Percentiles rank a stretch among this genome's conserved stretches.
These are phyloP conservation scores for Daldinia caldariorum DNA, from an alignment of 495 filamentous ascomycete genomes.

Conservation along the genomic window DNA sequence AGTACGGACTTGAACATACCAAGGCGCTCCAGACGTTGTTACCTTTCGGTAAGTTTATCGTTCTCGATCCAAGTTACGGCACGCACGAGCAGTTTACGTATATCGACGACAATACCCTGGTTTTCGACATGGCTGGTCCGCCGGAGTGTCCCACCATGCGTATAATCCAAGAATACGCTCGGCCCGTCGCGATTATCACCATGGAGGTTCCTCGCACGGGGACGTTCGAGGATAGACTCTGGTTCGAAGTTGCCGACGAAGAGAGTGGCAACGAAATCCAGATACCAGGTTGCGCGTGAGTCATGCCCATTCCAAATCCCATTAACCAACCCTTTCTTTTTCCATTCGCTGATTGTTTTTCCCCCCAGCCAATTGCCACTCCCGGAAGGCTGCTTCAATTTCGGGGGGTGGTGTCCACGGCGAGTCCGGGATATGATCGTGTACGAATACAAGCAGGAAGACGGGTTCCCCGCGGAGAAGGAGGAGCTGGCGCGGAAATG, in stretches of 20 bases:
- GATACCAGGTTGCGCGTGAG: constrained; percentile 34
- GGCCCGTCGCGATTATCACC: constrained; percentile 31
- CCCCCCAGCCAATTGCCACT: constrained; percentile 12
- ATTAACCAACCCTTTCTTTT: background rate
- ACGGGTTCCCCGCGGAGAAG: constrained; percentile 27
- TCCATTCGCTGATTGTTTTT: background rate
- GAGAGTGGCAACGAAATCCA: constrained; percentile 26
- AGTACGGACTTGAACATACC: constrained; percentile 21
- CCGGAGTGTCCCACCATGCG: constrained; percentile 26
- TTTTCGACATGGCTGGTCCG: constrained; percentile 11
- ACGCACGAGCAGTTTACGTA: constrained; percentile 27
- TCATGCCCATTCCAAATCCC: background rate
- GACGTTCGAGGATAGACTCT: constrained; percentile 23
- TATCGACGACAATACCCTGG: constrained; percentile 30
- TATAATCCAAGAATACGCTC: constrained; percentile 32
- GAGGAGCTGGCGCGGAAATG: background rate
- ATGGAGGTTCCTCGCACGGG: constrained; percentile 7
- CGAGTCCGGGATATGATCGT: constrained; percentile 38
- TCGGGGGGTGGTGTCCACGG: constrained; percentile 15
- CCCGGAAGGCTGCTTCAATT: background rate
- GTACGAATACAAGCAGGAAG: constrained; percentile 21
- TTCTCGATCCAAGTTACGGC: constrained; percentile 29
- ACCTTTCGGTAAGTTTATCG: constrained; percentile 3
- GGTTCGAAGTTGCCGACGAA: constrained; percentile 30
- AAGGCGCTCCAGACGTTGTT: constrained; percentile 16